These are phyloP conservation scores for Yarrowia hollandica DNA, from an alignment of 805 yeast species.

Conservation along the genomic window DNA sequence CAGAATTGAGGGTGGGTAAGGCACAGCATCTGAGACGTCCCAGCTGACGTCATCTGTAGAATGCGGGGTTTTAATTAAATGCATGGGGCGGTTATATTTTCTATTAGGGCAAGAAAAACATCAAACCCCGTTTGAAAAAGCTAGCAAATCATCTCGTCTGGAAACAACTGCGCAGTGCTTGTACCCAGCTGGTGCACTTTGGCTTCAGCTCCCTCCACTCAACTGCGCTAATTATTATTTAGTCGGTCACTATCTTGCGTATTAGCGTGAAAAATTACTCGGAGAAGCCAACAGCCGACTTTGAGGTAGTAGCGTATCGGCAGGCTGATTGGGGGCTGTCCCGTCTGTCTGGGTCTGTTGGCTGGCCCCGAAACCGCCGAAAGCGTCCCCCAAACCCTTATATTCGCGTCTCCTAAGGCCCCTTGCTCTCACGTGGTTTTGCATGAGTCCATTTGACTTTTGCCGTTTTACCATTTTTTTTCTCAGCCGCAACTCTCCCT, in stretches of 20 bases:
- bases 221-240: constrained; percentile 18
- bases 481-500: constrained; percentile 24
- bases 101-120: no score
- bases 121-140: no score
- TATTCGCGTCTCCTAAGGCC: not conserved
- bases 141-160: no score
- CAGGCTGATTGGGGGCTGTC: not conserved
- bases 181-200: no score
- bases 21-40: not conserved
- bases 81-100: not conserved
- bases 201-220: no score
- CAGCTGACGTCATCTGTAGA: not conserved
- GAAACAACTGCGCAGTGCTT: no score
- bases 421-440: not conserved
- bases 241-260: constrained; percentile 22
- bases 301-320: not conserved
- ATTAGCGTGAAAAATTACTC: constrained; percentile 21
- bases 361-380: not conserved
- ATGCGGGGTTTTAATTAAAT: constrained; percentile 6
- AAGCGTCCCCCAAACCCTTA: not conserved
- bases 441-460: not conserved
- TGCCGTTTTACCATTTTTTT: not conserved
- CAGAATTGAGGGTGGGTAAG: not conserved
- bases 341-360: no score
- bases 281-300: constrained; percentile 12